These are phyloP conservation scores for Pelagophyceae sp. DNA, from an alignment of 352 stramenopile genomes.

Conservation along the genomic window DNA sequence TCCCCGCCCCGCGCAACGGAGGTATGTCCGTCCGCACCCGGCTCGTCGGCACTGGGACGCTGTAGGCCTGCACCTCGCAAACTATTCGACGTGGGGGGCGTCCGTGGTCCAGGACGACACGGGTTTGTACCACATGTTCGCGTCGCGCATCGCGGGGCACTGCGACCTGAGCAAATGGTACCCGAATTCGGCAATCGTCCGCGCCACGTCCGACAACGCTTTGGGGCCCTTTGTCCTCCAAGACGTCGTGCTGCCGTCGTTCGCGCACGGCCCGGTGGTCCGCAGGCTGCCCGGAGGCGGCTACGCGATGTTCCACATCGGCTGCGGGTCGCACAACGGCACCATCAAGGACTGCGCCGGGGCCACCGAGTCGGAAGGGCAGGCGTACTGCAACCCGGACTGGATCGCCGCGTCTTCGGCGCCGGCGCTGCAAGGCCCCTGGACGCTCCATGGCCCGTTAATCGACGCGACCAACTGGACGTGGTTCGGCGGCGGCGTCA, in stretches of 20 bases:
- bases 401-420: not conserved
- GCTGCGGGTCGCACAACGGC: not conserved
- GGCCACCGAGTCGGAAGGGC: not conserved
- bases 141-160: not conserved
- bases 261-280: not conserved
- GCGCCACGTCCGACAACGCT: not conserved
- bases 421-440: not conserved
- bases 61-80: too few species aligned
- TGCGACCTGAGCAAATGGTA: not conserved
- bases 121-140: not conserved
- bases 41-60: too few species aligned
- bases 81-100: not conserved
- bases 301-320: not conserved
- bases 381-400: not conserved
- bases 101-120: not conserved
- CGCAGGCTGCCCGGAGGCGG: not conserved
- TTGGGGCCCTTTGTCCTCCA: not conserved
- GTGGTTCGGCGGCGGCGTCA: not conserved
- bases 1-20: too few species aligned
- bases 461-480: not conserved
- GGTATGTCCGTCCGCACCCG: too few species aligned
- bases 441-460: not conserved
- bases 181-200: not conserved
- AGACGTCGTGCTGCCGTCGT: not conserved
- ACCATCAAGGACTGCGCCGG: not conserved